Evolutionary conservation across 2,329 filamentous ascomycete species (phyloP).

Genomic region (Penicillium sp.): DNA sequence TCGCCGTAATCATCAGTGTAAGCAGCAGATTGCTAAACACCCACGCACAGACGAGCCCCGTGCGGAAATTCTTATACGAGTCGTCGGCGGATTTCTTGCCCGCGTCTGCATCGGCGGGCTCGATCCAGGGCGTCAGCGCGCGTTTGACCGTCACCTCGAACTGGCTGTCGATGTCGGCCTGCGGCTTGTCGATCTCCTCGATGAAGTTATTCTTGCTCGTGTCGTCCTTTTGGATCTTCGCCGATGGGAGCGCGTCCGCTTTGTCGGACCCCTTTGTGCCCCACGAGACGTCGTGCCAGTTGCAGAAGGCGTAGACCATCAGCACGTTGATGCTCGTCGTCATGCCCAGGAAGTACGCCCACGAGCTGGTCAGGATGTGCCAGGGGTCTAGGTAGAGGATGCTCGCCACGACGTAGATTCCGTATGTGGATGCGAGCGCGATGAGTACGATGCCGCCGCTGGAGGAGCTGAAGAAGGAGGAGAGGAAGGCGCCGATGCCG

Average conservation of each 20-base stretch:
- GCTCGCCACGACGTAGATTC: constrained; percentile 93
- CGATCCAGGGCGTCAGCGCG: constrained; percentile 80
- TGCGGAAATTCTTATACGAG: constrained; percentile 99
- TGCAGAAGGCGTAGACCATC: constrained; percentile 99
- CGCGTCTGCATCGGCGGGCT: constrained; percentile 74
- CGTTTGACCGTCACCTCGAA: constrained; percentile 96
- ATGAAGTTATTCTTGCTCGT: constrained; percentile 87
- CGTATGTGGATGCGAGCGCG: constrained; percentile 90
- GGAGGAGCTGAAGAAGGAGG: constrained; percentile 76
- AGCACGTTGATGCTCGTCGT: constrained; percentile 99
- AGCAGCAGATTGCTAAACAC: constrained; percentile 91
- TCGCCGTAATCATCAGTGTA: constrained; percentile 85
- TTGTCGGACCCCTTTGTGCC: constrained; percentile 99
- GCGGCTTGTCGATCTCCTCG: constrained; percentile 94
- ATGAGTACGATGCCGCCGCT: constrained; percentile 90
- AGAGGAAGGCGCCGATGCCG: constrained; percentile 68
- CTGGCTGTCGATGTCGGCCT: constrained; percentile 97
- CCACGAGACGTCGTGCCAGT: constrained; percentile 99
- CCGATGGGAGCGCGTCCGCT: constrained; percentile 90
- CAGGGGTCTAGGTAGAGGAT: constrained; percentile 98
- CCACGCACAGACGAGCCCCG: constrained; percentile 91
- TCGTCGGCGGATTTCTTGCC: constrained; percentile 80
- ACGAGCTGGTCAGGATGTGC: constrained; percentile 99
- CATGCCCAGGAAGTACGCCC: constrained; percentile 87
- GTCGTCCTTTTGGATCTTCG: constrained; percentile 76